These are phyloP conservation scores for Suhomyces taliae DNA, from an alignment of 1,139 yeast genomes.

Conservation along the genomic window DNA sequence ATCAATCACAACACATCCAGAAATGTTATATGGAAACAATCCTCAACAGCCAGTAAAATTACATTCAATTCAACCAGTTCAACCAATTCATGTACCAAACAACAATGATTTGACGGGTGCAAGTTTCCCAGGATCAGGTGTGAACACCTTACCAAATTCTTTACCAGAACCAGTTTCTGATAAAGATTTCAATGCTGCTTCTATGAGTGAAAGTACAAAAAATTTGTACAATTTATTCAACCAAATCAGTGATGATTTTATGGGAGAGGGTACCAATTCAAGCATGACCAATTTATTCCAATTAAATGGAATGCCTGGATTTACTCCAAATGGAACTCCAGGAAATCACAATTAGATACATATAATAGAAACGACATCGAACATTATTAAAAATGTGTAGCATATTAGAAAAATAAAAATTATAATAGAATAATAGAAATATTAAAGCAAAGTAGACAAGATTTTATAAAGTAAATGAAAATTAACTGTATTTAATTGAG, in stretches of 20 bases:
- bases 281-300: conserved; percentile 34
- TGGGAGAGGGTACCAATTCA: conserved; percentile 16
- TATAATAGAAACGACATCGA: background rate
- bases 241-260: conserved; percentile 29
- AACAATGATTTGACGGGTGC: background rate
- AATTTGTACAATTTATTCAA: conserved; percentile 29
- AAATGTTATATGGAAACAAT: background rate
- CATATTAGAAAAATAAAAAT: too few species aligned
- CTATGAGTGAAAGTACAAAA: conserved; percentile 16
- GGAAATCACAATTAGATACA: background rate
- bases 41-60: background rate
- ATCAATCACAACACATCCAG: background rate
- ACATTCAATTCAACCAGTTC: background rate
- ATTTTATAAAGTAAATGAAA: too few species aligned
- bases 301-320: conserved; percentile 13
- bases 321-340: conserved; percentile 1
- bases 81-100: background rate
- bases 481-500: too few species aligned
- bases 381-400: too few species aligned
- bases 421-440: too few species aligned
- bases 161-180: background rate
- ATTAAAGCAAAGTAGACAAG: too few species aligned
- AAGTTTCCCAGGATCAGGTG: background rate
- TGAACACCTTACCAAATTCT: conserved; percentile 1
- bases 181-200: conserved; percentile 5